These are phyloP conservation scores for Geotrichum carabidarum DNA, from an alignment of 1,139 yeast genomes.

Conservation along the genomic window DNA sequence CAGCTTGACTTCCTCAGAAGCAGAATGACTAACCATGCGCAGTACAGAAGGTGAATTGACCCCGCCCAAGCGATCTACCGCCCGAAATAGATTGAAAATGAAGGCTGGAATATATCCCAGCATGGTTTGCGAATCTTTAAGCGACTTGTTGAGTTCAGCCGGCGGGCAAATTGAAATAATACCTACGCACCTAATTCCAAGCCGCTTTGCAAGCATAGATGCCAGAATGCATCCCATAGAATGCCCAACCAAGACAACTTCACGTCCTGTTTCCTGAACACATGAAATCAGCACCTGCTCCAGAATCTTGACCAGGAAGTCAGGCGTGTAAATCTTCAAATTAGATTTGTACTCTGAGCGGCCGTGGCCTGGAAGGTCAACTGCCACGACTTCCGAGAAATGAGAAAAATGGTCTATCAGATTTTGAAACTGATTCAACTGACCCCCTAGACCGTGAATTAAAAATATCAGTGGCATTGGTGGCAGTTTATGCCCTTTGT, in stretches of 20 bases:
- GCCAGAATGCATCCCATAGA: constrained; percentile 69
- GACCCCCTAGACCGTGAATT: constrained; percentile 76
- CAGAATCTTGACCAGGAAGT: constrained; percentile 46
- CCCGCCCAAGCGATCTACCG: constrained; percentile 60
- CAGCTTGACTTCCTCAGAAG: constrained; percentile 43
- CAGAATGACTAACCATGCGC: constrained; percentile 45
- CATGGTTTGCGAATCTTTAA: constrained; percentile 27
- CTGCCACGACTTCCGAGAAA: constrained; percentile 56
- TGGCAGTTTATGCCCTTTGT: constrained; percentile 33
- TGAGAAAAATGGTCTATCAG: constrained; percentile 60
- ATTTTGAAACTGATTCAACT: constrained; percentile 65
- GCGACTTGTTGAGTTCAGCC: constrained; percentile 42
- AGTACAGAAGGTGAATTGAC: constrained; percentile 52
- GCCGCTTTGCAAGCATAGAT: constrained; percentile 44
- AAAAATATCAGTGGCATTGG: constrained; percentile 55
- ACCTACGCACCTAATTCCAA: constrained; percentile 38
- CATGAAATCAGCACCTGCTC: constrained; percentile 27
- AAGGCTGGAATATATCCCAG: constrained; percentile 42
- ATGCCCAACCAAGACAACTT: constrained; percentile 61
- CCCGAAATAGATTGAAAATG: constrained; percentile 52
- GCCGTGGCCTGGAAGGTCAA: constrained; percentile 78
- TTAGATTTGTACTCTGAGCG: constrained; percentile 35
- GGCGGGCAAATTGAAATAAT: constrained; percentile 49
- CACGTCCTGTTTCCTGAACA: constrained; percentile 32
- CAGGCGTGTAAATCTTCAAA: constrained; percentile 45